A percentile compares a stretch with the other conserved stretches of the same genome.
phyloP scores from a whole-genome alignment of 768 basidiomycete species.

The Chiua virens region DNA sequence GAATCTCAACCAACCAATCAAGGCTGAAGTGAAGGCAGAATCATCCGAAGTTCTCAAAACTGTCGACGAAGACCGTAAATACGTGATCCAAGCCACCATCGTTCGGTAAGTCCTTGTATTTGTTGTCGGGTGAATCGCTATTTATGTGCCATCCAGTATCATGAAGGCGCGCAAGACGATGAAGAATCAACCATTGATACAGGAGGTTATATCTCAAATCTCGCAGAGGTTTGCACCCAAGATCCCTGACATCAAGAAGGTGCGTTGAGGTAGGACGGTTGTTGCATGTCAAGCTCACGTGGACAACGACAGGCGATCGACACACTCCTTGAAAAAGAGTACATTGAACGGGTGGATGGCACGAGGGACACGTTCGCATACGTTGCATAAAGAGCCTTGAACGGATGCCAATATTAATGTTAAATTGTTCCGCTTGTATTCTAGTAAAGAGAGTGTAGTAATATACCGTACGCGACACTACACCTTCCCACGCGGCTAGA shows the following conservation, averaged over 20 bases:
- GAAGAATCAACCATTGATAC: slow-evolving; percentile 89
- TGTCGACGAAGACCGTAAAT: slow-evolving; percentile 96
- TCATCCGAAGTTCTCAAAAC: slow-evolving; percentile 86
- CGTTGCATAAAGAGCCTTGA: slow-evolving; percentile 29
- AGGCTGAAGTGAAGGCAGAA: slow-evolving; percentile 92
- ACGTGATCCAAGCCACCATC: slow-evolving; percentile 92
- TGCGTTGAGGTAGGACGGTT: slow-evolving; percentile 25
- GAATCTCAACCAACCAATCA: slow-evolving; percentile 89
- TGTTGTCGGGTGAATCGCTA: neutral
- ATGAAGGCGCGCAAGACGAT: slow-evolving; percentile 96
- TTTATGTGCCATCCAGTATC: slow-evolving; percentile 49
- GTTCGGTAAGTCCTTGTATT: slow-evolving; percentile 51
- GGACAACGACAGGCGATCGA: slow-evolving; percentile 76
- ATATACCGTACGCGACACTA: slow-evolving; percentile 17
- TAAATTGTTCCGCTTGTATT: too few relatives aligned
- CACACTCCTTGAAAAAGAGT: slow-evolving; percentile 92
- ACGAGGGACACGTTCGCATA: slow-evolving; percentile 71
- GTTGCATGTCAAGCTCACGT: neutral
- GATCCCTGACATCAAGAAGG: slow-evolving; percentile 97
- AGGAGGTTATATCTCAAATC: slow-evolving; percentile 89
- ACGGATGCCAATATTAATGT: too few relatives aligned
- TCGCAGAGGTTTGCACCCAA: slow-evolving; percentile 88
- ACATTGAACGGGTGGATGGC: slow-evolving; percentile 91
- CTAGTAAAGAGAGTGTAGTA: slow-evolving; percentile 12
- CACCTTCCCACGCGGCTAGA: slow-evolving; percentile 23